These are phyloP conservation scores for Luffa aegyptiaca DNA, from an alignment of 306 rosid genomes.

Conservation along the genomic window DNA sequence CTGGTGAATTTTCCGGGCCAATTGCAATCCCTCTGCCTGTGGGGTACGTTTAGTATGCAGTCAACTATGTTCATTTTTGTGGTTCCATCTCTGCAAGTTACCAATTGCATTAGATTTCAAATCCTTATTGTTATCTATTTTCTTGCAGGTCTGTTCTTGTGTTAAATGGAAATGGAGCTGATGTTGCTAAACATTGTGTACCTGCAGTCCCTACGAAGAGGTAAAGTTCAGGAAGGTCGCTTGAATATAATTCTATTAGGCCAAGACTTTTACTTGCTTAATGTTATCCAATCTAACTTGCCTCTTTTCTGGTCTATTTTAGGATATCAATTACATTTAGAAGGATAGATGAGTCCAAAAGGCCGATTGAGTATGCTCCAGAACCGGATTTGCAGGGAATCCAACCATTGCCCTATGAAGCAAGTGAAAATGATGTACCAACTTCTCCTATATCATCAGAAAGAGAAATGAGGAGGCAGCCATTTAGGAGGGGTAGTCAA, in stretches of 20 bases:
- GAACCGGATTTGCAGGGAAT: slow-evolving; percentile 80
- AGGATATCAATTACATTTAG: slow-evolving; percentile 97
- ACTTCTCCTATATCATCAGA: slow-evolving; percentile 28
- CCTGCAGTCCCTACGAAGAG: slow-evolving; percentile 80
- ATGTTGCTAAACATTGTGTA: slow-evolving; percentile 89
- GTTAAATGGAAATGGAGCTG: slow-evolving; percentile 84
- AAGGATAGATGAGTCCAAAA: slow-evolving; percentile 64
- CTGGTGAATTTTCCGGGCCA: slow-evolving; percentile 73
- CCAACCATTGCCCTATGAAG: slow-evolving; percentile 59
- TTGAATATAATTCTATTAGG: neutral
- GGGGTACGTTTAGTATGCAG: slow-evolving; percentile 47
- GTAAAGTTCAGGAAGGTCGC: slow-evolving; percentile 19
- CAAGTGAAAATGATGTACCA: slow-evolving; percentile 22
- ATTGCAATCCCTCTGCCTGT: slow-evolving; percentile 54
- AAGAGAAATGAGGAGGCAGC: slow-evolving; percentile 21
- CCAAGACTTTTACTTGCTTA: too few relatives aligned
- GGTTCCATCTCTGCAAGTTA: neutral
- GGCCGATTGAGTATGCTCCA: slow-evolving; percentile 38
- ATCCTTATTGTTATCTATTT: slow-evolving; percentile 1
- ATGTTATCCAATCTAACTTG: slow-evolving; percentile 6
- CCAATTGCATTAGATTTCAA: neutral
- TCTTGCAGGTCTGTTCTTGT: slow-evolving; percentile 85
- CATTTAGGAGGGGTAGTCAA: slow-evolving; percentile 41
- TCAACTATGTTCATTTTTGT: neutral
- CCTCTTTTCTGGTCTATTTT: slow-evolving; percentile 1